These are phyloP conservation scores for Cladophialophora bantiana DNA, from an alignment of 2,329 filamentous ascomycete species.

Conservation along the genomic window DNA sequence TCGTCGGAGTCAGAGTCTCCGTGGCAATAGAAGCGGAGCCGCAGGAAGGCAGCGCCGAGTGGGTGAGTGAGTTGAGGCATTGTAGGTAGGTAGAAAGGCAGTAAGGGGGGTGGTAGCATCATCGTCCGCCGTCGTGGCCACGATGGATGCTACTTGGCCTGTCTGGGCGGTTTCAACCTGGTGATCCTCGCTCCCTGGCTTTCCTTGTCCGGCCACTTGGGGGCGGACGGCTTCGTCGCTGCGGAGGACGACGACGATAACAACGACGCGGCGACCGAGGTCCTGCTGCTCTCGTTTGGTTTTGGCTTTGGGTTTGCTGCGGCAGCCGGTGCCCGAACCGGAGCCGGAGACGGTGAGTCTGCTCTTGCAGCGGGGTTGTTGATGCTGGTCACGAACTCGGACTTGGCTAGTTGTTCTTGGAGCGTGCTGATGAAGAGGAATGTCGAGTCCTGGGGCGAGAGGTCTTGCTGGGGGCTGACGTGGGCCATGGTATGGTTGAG, in stretches of 20 bases:
- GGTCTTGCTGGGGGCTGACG: slow-evolving; percentile 1
- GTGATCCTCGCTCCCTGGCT: slow-evolving; percentile 23
- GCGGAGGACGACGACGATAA: neutral
- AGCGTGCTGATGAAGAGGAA: slow-evolving; percentile 28
- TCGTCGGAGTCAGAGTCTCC: no score
- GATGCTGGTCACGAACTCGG: slow-evolving; percentile 20
- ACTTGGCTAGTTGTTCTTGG: slow-evolving; percentile 29
- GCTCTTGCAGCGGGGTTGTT: slow-evolving; percentile 8
- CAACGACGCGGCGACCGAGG: neutral
- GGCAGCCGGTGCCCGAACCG: neutral
- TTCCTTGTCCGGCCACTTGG: slow-evolving; percentile 12
- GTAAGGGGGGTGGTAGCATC: neutral
- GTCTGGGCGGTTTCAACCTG: slow-evolving; percentile 24
- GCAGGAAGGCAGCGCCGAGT: no score
- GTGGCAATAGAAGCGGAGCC: no score
- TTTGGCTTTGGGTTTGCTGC: neutral
- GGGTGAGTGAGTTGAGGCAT: no score
- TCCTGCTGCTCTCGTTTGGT: neutral
- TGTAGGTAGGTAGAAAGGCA: no score
- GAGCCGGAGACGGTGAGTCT: neutral
- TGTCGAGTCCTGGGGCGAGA: slow-evolving; percentile 24
- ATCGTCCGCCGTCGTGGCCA: neutral
- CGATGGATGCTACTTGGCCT: slow-evolving; percentile 6
- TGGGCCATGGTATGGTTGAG: slow-evolving; percentile 4
- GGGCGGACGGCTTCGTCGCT: neutral